Conservation (phyloP, 2,329 filamentous ascomycete species). For the Trichoderma breve region DNA sequence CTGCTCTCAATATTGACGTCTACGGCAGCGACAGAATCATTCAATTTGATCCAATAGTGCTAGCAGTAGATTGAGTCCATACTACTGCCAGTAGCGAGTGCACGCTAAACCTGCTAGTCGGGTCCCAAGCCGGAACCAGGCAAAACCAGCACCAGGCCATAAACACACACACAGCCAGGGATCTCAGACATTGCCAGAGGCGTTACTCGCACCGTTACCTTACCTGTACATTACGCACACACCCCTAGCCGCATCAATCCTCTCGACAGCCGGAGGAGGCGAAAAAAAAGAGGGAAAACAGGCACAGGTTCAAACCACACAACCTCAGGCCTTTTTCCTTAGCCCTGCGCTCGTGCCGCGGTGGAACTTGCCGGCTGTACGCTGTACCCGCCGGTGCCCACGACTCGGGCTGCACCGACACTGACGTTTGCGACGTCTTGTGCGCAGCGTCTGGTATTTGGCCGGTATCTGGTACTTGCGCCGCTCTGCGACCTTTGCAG, state of each 20-base stretch:
- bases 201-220: neutral
- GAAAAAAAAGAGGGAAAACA: neutral
- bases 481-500: neutral
- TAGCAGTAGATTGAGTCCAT: neutral
- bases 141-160: neutral
- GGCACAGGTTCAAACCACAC: neutral
- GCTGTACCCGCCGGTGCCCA: neutral
- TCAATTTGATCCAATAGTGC: neutral
- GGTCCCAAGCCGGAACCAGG: neutral
- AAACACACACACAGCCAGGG: neutral
- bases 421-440: neutral
- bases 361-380: neutral
- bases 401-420: neutral
- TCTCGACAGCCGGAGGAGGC: neutral
- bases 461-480: neutral
- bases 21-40: neutral
- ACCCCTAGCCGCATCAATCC: neutral
- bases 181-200: neutral
- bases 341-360: conserved; percentile 3
- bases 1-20: neutral
- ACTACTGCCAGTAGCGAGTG: neutral
- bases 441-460: neutral
- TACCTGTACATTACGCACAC: neutral
- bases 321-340: neutral
- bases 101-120: neutral